Base-by-base conservation (phyloP, 2,329 filamentous ascomycete species). In the Pseudogymnoascus sp. region DNA sequence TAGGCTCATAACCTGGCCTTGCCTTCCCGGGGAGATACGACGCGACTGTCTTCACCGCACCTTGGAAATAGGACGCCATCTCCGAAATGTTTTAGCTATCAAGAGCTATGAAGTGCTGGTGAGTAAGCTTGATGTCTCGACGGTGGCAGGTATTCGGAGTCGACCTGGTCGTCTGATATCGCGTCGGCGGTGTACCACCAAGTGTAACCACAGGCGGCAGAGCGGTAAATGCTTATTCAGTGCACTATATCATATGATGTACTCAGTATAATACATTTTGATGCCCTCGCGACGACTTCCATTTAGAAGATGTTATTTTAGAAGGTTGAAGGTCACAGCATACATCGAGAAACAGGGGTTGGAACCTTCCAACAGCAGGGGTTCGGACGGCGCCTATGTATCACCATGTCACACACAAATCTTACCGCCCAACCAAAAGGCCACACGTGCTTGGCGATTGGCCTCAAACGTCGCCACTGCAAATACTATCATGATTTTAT, bases 91-190 rank as follows among this genome's bases (percentile, higher is more conserved):
- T 2, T 12, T 33, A 4, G 28, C 5, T 53, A 53, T 7, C 28
- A 33, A 53, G 12, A 7, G 8, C 12, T 33, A 18, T 33, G 6
- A 30, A 28, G 6, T 53, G 8, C 25, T 7, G 43, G 25, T n/a
- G 4, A 28, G n/a, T n/a, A 53, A 18, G 2, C 43, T 18, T 53
- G 25, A 33, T 53, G 28, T 33, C 33, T 53, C n/a, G 28, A 53
- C 7, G 25, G 5, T 18, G 25, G 43, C 8, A 12, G 20, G 1
- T 25, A 43, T 43, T 36, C 30, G n/a, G 25, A 53, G 25, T 53
- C 14, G 25, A 50, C 14, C 25, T 53, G 43, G 28, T 53, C 43
- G 43, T 33, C 43, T 53, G 43, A 53, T 53, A 53, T 53, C n/a
- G 43, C 25, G 28, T 12, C n/a, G 25, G n/a, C n/a, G 43, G n/a